Percentiles rank a stretch among this genome's conserved stretches.
Evolutionary conservation across 495 filamentous ascomycete genomes (phyloP).

Genomic region (Neurospora terricola): DNA sequence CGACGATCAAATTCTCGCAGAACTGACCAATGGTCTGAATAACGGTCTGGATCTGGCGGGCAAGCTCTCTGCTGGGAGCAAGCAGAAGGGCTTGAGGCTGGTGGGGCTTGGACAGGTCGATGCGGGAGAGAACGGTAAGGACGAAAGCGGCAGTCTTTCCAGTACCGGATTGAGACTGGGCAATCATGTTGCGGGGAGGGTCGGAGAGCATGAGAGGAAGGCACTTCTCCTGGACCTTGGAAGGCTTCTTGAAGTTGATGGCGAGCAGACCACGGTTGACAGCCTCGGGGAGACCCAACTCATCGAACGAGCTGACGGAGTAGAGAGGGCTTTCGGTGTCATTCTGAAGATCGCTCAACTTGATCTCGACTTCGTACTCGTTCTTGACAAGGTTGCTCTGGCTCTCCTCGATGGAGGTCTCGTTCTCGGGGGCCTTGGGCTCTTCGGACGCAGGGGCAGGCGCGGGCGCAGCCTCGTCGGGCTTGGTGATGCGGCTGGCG

Average conservation of each 20-base stretch:
- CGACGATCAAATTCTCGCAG: conserved; percentile 56
- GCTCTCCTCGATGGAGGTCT: neutral
- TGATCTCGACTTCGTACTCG: conserved; percentile 75
- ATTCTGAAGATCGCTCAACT: conserved; percentile 77
- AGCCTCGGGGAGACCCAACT: conserved; percentile 58
- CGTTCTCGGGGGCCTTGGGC: conserved; percentile 15
- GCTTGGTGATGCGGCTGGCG: conserved; percentile 51
- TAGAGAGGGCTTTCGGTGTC: conserved; percentile 81
- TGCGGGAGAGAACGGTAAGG: conserved; percentile 75
- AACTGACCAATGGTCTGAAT: conserved; percentile 73
- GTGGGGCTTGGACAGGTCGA: conserved; percentile 56
- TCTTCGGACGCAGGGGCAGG: conserved; percentile 42
- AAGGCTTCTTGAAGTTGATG: conserved; percentile 90
- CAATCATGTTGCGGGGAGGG: conserved; percentile 85
- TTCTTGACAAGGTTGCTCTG: conserved; percentile 53
- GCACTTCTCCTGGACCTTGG: conserved; percentile 92
- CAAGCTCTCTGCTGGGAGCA: conserved; percentile 88
- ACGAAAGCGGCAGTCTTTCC: conserved; percentile 97
- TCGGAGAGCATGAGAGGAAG: conserved; percentile 76
- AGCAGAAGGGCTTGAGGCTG: conserved; percentile 81
- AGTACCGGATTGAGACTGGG: conserved; percentile 96
- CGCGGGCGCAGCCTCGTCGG: conserved; percentile 28
- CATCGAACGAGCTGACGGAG: conserved; percentile 75
- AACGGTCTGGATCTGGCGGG: conserved; percentile 85
- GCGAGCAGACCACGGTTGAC: conserved; percentile 52